These are phyloP conservation scores for Rhodocollybia butyracea DNA, from an alignment of 768 basidiomycete genomes.

Conservation along the genomic window DNA sequence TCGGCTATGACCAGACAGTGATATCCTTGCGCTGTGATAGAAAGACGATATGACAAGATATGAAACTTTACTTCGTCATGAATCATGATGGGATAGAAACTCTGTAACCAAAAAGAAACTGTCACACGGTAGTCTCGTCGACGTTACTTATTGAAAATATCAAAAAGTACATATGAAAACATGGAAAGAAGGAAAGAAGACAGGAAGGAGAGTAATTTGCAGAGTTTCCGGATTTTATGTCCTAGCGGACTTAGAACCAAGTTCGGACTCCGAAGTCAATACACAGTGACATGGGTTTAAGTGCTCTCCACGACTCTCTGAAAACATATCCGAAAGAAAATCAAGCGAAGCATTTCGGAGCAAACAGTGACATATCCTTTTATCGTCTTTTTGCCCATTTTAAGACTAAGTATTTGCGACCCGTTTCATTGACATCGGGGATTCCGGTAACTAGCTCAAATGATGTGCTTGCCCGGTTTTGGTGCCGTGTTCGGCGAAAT, in stretches of 20 bases:
- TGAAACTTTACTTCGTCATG: not conserved
- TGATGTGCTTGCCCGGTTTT: not conserved
- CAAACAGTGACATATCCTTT: not conserved
- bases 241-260: too few species aligned
- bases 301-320: too few species aligned
- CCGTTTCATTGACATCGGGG: conserved; percentile 2
- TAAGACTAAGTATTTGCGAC: not conserved
- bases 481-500: conserved; percentile 1
- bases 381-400: not conserved
- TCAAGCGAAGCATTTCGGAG: too few species aligned
- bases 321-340: too few species aligned
- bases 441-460: not conserved
- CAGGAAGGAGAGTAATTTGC: too few species aligned
- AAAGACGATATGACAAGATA: not conserved
- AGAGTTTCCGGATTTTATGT: too few species aligned
- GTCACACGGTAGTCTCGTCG: too few species aligned
- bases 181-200: too few species aligned
- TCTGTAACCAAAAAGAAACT: not conserved
- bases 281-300: too few species aligned
- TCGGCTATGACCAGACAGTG: conserved; percentile 2
- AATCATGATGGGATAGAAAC: not conserved
- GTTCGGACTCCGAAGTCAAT: too few species aligned
- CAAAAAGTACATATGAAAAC: too few species aligned
- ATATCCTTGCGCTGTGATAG: not conserved
- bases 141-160: too few species aligned